Percentiles rank a stretch among this genome's conserved stretches.
phyloP scores from a whole-genome alignment of 129 eudicot genomes.

The Erigeron canadensis region DNA sequence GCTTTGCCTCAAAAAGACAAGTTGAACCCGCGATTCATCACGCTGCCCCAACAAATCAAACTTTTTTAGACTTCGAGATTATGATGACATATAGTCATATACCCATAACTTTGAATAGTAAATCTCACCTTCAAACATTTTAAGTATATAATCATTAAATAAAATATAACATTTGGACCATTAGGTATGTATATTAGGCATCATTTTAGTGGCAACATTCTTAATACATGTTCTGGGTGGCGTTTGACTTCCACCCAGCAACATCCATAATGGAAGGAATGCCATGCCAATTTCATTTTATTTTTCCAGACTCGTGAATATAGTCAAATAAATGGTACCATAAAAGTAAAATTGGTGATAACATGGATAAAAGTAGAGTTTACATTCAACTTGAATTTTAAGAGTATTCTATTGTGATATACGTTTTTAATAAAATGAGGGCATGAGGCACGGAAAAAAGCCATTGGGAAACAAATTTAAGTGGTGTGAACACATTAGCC shows the following conservation, averaged over 20 bases:
- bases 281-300: too few species aligned
- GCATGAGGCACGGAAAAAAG: neutral
- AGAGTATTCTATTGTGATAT: neutral
- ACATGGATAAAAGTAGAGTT: too few species aligned
- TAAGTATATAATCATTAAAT: too few species aligned
- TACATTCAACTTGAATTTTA: neutral
- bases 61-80: neutral
- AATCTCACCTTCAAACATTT: neutral
- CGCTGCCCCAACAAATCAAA: neutral
- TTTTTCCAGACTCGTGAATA: too few species aligned
- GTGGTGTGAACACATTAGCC: constrained; percentile 30
- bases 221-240: too few species aligned
- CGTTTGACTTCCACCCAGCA: too few species aligned
- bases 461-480: neutral
- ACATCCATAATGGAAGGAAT: too few species aligned
- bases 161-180: neutral
- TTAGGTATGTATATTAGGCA: neutral
- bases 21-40: constrained; percentile 20
- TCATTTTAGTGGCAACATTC: too few species aligned
- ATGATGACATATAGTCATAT: neutral
- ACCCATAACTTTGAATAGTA: neutral
- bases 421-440: neutral
- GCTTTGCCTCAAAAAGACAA: constrained; percentile 8
- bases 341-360: too few species aligned
- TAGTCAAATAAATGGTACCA: too few species aligned